Evolutionary conservation across 257 asterid genomes (phyloP), one percentile per base, ranked within the genome.

Genomic region (Solanum corneliomulleri): DNA sequence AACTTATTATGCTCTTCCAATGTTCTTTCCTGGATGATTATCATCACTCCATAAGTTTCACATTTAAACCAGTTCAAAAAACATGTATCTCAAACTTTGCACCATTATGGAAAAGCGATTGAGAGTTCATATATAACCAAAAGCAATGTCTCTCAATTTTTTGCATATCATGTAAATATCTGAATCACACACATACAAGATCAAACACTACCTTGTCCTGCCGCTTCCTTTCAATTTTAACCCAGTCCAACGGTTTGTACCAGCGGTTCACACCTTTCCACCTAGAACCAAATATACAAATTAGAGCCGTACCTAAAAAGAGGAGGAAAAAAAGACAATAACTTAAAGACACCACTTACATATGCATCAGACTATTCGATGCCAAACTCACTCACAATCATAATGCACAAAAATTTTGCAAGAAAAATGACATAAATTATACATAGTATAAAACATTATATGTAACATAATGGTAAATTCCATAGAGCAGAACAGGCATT

Each of bases 211-310:
- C 99, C 99, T 95, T 97, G 91, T 95, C 96, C 42, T 93, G 99
- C 86, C 86, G 95, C 88, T 92, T 94, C 91, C 96, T 86, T 88
- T 97, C 98, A 86, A 97, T 91, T 33, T 75, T 90, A 86, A 94
- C 96, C 97, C 97, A 93, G 87, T 95, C 92, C 87, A 91, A 33
- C 21, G 98, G 99, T 86, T 90, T 90, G 93, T 91, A 89, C 88
- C 84, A 41, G 84, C 94, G 94, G 84, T 66, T 90, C 52, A 92
- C 93, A 44, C 96, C 97, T 88, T 93, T 97, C 99, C 99, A 97
- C 90, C 99, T 97, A 80, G 85, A 81, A 49, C 25, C 41, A 49
- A 18, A 81, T 21, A 18, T 52, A 75, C 21, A 68, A 4, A 62
- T 31, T 56, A 31, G 58, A 41, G 13, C 23, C 7, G n/a, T 76